Evolutionary conservation across 805 yeast species (phyloP).

Genomic region (Pichia manshurica): DNA sequence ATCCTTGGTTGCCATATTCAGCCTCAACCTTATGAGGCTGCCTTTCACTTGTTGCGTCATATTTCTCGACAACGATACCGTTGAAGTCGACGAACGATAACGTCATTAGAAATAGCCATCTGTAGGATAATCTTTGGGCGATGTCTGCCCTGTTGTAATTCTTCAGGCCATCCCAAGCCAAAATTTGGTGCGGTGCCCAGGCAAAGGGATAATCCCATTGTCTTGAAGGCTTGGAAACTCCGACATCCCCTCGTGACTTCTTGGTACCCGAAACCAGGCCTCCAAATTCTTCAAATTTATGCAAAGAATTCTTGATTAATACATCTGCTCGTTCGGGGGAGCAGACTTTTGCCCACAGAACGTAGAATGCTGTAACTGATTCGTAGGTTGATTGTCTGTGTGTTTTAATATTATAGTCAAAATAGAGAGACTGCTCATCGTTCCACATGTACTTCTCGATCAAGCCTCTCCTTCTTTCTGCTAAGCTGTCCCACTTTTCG

Average conservation of each 20-base stretch:
- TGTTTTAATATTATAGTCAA: conserved; percentile 70
- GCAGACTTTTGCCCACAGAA: conserved; percentile 80
- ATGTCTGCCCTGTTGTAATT: conserved; percentile 62
- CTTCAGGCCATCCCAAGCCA: conserved; percentile 83
- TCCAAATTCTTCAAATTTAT: conserved; percentile 76
- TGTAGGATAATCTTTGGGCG: conserved; percentile 66
- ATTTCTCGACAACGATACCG: conserved; percentile 94
- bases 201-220: conserved; percentile 99
- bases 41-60: conserved; percentile 75
- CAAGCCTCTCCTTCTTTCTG: conserved; percentile 45
- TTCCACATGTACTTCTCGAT: conserved; percentile 79
- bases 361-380: conserved; percentile 88
- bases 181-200: conserved; percentile 97
- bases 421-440: conserved; percentile 68
- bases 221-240: conserved; percentile 70
- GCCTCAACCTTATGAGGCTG: conserved; percentile 92
- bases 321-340: conserved; percentile 58
- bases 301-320: conserved; percentile 52
- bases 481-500: conserved; percentile 55
- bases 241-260: conserved; percentile 63
- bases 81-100: conserved; percentile 86
- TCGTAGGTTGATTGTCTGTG: conserved; percentile 59
- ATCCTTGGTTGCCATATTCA: conserved; percentile 95
- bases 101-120: conserved; percentile 89
- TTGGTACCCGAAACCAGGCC: conserved; percentile 85